Percentiles rank a stretch among this genome's conserved stretches.
phyloP scores from a whole-genome alignment of 805 yeast genomes.

The Lipomyces lipofer region DNA sequence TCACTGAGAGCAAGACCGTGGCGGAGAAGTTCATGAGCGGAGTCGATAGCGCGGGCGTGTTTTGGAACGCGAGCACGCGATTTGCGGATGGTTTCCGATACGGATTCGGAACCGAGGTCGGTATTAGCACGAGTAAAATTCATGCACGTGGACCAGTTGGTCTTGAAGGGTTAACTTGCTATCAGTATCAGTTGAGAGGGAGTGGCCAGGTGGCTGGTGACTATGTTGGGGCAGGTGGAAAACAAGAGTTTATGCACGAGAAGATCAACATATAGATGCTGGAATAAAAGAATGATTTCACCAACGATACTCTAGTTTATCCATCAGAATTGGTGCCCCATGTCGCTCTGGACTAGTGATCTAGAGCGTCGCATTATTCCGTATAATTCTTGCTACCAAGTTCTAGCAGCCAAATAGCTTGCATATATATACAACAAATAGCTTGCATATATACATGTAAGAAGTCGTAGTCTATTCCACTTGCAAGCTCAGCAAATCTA shows the following conservation, averaged over 20 bases:
- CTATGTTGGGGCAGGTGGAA: conserved; percentile 91
- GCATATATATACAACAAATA: too few relatives aligned
- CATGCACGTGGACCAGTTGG: conserved; percentile 99
- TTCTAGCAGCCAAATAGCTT: too few relatives aligned
- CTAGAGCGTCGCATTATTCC: neutral
- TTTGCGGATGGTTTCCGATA: conserved; percentile 98
- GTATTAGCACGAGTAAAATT: conserved; percentile 93
- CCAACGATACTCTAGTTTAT: neutral
- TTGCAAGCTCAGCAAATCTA: too few relatives aligned
- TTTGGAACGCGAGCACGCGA: conserved; percentile 96
- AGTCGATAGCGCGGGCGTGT: conserved; percentile 92
- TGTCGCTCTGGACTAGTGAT: neutral
- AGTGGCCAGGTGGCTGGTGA: conserved; percentile 91
- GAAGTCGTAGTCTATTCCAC: too few relatives aligned
- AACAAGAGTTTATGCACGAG: conserved; percentile 67
- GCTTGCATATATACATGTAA: too few relatives aligned
- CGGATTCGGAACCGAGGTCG: conserved; percentile 98
- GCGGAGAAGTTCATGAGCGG: conserved; percentile 82
- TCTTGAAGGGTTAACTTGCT: conserved; percentile 91
- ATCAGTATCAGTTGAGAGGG: conserved; percentile 91
- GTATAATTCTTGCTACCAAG: too few relatives aligned
- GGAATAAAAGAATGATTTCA: too few relatives aligned
- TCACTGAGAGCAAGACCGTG: conserved; percentile 67
- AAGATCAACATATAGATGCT: conserved; percentile 4
- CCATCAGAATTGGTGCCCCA: too few relatives aligned